Evolutionary conservation across 2,329 filamentous ascomycete species (phyloP), one percentile per base, ranked within the genome.

Genomic region (Colletotrichum melonis): DNA sequence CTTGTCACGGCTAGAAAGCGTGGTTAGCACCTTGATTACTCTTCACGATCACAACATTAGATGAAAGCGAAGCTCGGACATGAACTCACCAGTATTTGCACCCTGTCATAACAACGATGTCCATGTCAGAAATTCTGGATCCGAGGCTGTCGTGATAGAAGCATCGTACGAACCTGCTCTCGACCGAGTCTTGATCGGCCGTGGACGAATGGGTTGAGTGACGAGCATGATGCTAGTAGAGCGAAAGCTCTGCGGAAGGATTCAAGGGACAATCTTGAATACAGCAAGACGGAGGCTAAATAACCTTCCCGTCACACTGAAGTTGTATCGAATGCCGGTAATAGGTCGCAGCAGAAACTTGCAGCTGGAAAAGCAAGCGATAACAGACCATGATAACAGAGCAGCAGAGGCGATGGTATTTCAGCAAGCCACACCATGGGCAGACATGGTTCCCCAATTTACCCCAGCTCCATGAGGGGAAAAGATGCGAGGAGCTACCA

Each of bases 51-150:
- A 35, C 16, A 16, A 22, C 42, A 19, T 5, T 4, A 11, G 4
- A 24, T 30, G 35, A 55, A 22, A 9, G 4, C 5, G 19, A 49
- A 11, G 8, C 42, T 22, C 19, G 42, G 3, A n/a, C 1, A 22
- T n/a, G n/a, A 9, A 60, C 46, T 63, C 35, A 75, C 74, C 74
- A 75, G 52, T 75, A 74, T 24, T 75, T 75, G 64, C 74, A 75
- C 11, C 74, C 74, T 75, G 19, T 16, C 28, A 5, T 8, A 8
- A 5, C 22, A 3, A 30, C 22, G 8, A 49, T 22, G 5, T 16
- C 30, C 7, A 55, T 38, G 70, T 75, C 59, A 75, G 73, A 67
- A n/a, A 46, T 24, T 11, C n/a, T 19, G 7, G 12, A n/a, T 65
- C 24, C 5, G 56, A 62, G 3, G 14, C 24, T 30, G 38, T 67